These are phyloP conservation scores for Pelargonium citronellum DNA, from an alignment of 441 rosid species.

Conservation along the genomic window DNA sequence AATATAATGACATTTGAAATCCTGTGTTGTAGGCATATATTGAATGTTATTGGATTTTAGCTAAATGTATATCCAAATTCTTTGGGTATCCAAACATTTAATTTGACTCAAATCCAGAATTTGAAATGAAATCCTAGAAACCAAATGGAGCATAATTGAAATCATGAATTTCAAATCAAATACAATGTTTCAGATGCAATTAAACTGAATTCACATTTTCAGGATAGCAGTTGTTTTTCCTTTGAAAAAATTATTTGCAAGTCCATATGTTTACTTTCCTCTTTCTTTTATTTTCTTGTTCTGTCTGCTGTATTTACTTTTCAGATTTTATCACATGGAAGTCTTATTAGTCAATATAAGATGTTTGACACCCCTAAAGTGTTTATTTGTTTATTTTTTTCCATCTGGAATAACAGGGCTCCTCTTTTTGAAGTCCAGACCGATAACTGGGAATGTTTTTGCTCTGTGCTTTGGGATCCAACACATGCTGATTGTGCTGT, in stretches of 20 bases:
- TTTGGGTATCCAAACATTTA: no score
- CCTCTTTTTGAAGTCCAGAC: conserved; percentile 86
- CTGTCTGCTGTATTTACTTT: background rate
- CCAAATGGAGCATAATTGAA: no score
- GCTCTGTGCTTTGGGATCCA: conserved; percentile 79
- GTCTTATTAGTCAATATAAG: background rate
- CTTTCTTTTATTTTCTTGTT: background rate
- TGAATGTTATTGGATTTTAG: no score
- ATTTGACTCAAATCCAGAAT: no score
- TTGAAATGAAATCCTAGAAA: no score
- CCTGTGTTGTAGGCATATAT: no score
- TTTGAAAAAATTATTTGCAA: background rate
- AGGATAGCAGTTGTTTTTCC: background rate
- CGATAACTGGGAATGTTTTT: conserved; percentile 88
- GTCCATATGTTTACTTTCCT: background rate
- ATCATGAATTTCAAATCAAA: no score
- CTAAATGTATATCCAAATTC: no score
- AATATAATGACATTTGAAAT: no score
- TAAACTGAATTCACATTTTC: background rate
- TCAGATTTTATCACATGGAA: background rate
- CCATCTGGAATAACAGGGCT: conserved; percentile 50
- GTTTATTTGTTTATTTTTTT: background rate
- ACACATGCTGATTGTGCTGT: conserved; percentile 76
- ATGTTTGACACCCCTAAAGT: background rate
- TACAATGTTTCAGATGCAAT: no score